Conservation (phyloP, 768 basidiomycete genomes). For the Tricholoma terreum region DNA sequence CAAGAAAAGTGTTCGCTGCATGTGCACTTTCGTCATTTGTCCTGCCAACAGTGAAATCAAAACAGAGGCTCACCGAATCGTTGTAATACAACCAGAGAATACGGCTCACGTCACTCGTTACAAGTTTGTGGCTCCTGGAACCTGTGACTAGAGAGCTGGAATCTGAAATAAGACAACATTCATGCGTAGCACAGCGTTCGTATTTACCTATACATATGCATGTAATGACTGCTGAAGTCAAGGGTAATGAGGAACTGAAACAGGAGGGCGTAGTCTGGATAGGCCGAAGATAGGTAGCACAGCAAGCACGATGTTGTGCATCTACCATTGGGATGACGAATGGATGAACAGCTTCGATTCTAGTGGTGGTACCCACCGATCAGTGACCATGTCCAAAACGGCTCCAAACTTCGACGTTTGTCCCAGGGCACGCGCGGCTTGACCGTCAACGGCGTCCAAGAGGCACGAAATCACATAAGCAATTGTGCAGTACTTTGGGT, state of each 20-base stretch:
- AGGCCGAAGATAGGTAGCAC: conserved; percentile 89
- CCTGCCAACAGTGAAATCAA: not conserved
- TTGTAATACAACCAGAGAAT: conserved; percentile 95
- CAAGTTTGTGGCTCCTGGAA: conserved; percentile 87
- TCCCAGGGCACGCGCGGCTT: conserved; percentile 81
- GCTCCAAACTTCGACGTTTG: conserved; percentile 97
- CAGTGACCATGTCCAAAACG: conserved; percentile 98
- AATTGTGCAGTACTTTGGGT: conserved; percentile 89
- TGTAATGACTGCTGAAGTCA: conserved; percentile 98
- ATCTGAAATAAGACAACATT: conserved; percentile 11
- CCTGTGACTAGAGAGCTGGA: conserved; percentile 91
- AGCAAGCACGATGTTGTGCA: conserved; percentile 95
- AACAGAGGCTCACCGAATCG: conserved; percentile 62
- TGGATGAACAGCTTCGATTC: not conserved
- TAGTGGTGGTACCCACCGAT: conserved; percentile 60
- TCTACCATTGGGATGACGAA: conserved; percentile 37
- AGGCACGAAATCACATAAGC: conserved; percentile 89
- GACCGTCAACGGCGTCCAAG: conserved; percentile 93
- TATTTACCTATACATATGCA: conserved; percentile 97
- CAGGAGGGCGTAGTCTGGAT: conserved; percentile 76
- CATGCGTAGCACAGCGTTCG: not conserved
- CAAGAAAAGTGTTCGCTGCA: conserved; percentile 80
- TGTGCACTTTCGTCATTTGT: not conserved
- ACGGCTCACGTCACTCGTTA: conserved; percentile 88
- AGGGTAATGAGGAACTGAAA: conserved; percentile 97